Evolutionary conservation across 148 eudicot genomes (phyloP).

Genomic region (Chenopodium formosanum): DNA sequence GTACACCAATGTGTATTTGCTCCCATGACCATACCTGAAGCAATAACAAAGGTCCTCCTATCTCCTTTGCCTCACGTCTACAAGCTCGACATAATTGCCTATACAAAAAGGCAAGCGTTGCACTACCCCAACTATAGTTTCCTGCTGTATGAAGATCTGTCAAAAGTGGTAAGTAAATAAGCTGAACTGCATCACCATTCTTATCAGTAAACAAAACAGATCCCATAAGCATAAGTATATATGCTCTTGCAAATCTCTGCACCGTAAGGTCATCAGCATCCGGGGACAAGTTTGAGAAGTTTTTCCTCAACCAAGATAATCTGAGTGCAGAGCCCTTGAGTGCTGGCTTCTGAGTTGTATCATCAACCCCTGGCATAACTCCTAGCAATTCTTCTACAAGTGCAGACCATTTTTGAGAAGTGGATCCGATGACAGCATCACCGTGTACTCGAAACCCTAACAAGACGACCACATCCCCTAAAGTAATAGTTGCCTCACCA

Average conservation of each 20-base stretch:
- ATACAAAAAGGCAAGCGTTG: neutral
- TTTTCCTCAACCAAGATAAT: neutral
- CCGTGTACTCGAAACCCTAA: too few relatives aligned
- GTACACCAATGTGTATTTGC: too few relatives aligned
- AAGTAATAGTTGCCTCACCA: too few relatives aligned
- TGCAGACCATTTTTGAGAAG: too few relatives aligned
- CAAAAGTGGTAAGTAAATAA: neutral
- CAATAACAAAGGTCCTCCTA: neutral
- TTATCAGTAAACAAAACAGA: neutral
- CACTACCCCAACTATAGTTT: neutral
- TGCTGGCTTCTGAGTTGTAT: too few relatives aligned
- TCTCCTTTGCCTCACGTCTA: neutral
- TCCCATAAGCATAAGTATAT: neutral
- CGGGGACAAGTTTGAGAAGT: neutral
- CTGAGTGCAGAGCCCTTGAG: too few relatives aligned
- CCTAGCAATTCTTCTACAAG: too few relatives aligned
- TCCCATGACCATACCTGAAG: neutral
- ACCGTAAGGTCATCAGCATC: neutral
- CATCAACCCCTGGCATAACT: too few relatives aligned
- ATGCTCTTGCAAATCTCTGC: neutral
- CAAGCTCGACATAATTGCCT: neutral
- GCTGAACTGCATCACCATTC: neutral
- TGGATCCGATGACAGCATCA: too few relatives aligned
- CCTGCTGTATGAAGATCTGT: neutral
- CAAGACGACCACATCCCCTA: too few relatives aligned